These are phyloP conservation scores for Fonsecaea multimorphosa DNA, from an alignment of 2,329 filamentous ascomycete species.

Conservation along the genomic window DNA sequence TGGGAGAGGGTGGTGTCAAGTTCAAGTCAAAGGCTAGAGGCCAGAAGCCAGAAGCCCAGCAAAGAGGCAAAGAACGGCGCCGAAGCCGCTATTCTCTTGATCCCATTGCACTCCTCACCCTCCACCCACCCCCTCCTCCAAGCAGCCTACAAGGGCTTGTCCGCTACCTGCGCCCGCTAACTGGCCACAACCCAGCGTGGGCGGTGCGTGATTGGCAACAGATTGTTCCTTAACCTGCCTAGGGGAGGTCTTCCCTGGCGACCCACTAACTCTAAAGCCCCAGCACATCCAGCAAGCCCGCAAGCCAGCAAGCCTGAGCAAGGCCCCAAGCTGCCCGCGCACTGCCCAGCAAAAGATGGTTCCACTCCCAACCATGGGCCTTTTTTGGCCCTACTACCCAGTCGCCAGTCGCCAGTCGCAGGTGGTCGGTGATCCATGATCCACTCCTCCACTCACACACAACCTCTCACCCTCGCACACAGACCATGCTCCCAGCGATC, in stretches of 20 bases:
- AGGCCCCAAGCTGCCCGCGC: neutral
- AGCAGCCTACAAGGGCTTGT: slow-evolving; percentile 3
- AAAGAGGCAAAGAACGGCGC: slow-evolving; percentile 15
- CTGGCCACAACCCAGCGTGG: slow-evolving; percentile 7
- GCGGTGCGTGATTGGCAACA: slow-evolving; percentile 25
- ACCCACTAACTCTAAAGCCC: slow-evolving; percentile 11
- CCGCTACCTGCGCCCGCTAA: slow-evolving; percentile 9
- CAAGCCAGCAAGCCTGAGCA: neutral
- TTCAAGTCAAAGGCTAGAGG: slow-evolving; percentile 19
- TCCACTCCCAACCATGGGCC: slow-evolving; percentile 15
- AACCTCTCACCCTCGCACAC: slow-evolving; percentile 21
- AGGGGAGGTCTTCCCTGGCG: slow-evolving; percentile 11
- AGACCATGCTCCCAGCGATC: slow-evolving; percentile 29
- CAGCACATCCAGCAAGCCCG: neutral
- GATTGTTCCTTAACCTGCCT: slow-evolving; percentile 22
- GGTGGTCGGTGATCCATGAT: slow-evolving; percentile 3
- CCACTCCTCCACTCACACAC: slow-evolving; percentile 11
- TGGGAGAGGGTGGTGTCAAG: slow-evolving; percentile 2
- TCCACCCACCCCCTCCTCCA: too few relatives aligned
- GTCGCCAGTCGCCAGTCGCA: slow-evolving; percentile 6
- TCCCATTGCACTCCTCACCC: slow-evolving; percentile 9
- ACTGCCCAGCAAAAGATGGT: neutral
- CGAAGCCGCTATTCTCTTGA: slow-evolving; percentile 17
- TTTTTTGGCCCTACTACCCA: slow-evolving; percentile 9
- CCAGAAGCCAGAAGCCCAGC: slow-evolving; percentile 15